phyloP scores from a whole-genome alignment of 306 rosid species.

The Lablab purpureus region DNA sequence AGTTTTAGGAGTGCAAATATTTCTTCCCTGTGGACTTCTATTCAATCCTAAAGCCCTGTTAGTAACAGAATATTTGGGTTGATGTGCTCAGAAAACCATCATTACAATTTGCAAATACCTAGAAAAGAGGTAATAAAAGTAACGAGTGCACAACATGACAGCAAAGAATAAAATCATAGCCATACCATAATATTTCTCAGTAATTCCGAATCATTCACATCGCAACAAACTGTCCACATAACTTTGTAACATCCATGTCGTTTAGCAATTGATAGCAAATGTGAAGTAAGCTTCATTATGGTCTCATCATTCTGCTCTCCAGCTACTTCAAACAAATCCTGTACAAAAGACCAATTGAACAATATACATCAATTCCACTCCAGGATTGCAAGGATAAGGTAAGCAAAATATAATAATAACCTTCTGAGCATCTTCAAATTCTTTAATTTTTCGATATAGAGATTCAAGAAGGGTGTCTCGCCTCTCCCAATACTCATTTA shows the following conservation, averaged over 20 bases:
- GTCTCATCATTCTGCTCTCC: slow-evolving; percentile 61
- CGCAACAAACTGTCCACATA: slow-evolving; percentile 85
- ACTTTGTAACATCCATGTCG: slow-evolving; percentile 83
- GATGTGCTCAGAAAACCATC: slow-evolving; percentile 26
- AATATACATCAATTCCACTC: slow-evolving; percentile 36
- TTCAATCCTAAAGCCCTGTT: slow-evolving; percentile 28
- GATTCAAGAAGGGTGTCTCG: slow-evolving; percentile 82
- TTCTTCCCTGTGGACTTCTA: slow-evolving; percentile 22
- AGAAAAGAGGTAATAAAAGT: slow-evolving; percentile 22
- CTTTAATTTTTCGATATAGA: slow-evolving; percentile 72
- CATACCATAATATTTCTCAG: slow-evolving; percentile 88
- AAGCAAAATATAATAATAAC: slow-evolving; percentile 54
- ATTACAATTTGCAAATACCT: slow-evolving; percentile 32
- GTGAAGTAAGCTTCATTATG: slow-evolving; percentile 65
- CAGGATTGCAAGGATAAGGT: slow-evolving; percentile 38
- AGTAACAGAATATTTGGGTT: not conserved
- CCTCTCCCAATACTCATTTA: slow-evolving; percentile 86
- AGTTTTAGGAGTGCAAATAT: slow-evolving; percentile 34
- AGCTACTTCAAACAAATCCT: slow-evolving; percentile 66
- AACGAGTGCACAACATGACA: not conserved
- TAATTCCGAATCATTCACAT: slow-evolving; percentile 79
- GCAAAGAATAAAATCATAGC: slow-evolving; percentile 33
- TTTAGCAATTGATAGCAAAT: slow-evolving; percentile 80
- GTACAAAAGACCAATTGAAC: slow-evolving; percentile 55
- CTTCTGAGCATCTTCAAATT: slow-evolving; percentile 64